Evolutionary conservation across 176 grass and related monocot species (phyloP), one percentile per base, ranked within the genome.

Genomic region (Aegilops tauschii): DNA sequence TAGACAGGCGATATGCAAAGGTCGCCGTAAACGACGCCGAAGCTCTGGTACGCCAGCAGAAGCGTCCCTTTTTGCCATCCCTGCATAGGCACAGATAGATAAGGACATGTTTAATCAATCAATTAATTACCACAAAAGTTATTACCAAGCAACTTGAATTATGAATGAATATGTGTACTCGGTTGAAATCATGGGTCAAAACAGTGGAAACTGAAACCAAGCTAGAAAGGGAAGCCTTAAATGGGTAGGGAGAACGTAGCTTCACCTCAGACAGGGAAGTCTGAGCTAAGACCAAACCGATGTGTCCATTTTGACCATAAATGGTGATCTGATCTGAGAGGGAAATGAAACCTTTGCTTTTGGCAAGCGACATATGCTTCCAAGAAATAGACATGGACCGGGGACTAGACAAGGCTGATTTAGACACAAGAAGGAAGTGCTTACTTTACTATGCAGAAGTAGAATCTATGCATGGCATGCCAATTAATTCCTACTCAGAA

Each of bases 1-100:
- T 98, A 98, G 21, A 98, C 89, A 5, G 93, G 95, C 8, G 95
- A 98, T 30, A 93, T 93, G 74, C 95, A 90, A 52, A 98, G 81
- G 40, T 98, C 95, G 2, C 95, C 91, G 75, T 98, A 98, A 13
- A 98, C 93, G 21, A 98, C 88, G 29, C 95, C 95, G 49, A 98
- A 92, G 72, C 95, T 98, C 77, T 98, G 95, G 34, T 98, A 98
- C 6, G 91, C 93, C 67, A 93, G 84, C 83, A 93, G 27, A 92
- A 97, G 90, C 29, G 94, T 93, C 11, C 73, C 69, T 83, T 88
- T 91, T 10, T 85, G 82, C 65, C 87, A 73, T 85, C 82, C 78
- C 90, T 91, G 34, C 31, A n/a, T n/a, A 59, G 40, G 50, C 50
- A 67, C 18, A 47, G 10, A 10, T 44, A 3, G 20, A 13, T 29